phyloP scores from a whole-genome alignment of 352 stramenopile genomes.

The Paralagenidium karlingii region DNA sequence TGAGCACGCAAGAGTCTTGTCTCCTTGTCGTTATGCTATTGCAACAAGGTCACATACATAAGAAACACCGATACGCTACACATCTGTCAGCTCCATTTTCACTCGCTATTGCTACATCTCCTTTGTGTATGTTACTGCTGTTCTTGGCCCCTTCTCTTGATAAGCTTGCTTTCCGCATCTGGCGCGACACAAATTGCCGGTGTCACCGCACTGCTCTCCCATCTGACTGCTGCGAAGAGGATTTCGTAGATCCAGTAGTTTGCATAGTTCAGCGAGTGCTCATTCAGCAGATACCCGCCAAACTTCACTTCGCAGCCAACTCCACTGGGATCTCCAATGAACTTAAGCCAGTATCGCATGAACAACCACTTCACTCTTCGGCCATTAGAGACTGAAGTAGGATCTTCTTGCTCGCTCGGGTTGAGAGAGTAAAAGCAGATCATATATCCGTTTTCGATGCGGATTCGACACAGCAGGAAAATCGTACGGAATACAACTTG shows the following conservation, averaged over 20 bases:
- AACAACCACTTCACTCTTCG: slow-evolving; percentile 77
- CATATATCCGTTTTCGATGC: slow-evolving; percentile 35
- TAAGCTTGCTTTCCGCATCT: no score
- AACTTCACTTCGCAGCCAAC: slow-evolving; percentile 46
- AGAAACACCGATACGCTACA: no score
- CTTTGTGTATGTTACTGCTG: no score
- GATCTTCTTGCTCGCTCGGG: slow-evolving; percentile 36
- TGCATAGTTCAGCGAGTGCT: slow-evolving; percentile 41
- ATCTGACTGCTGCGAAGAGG: slow-evolving; percentile 56
- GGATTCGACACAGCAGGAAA: slow-evolving; percentile 61
- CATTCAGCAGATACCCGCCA: slow-evolving; percentile 53
- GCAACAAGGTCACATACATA: no score
- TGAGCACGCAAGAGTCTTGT: no score
- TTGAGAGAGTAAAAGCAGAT: slow-evolving; percentile 67
- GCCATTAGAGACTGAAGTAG: no score
- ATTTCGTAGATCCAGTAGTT: slow-evolving; percentile 75
- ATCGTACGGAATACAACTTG: slow-evolving; percentile 68
- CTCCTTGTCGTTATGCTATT: no score
- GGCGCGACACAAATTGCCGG: no score
- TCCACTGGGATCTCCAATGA: slow-evolving; percentile 11
- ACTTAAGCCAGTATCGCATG: slow-evolving; percentile 70
- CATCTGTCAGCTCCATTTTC: no score
- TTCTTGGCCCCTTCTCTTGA: no score
- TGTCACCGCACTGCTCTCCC: slow-evolving; percentile 68
- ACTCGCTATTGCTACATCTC: no score